phyloP scores from a whole-genome alignment of 192 early-diverging fungal species.

The Backusella morwellensis region DNA sequence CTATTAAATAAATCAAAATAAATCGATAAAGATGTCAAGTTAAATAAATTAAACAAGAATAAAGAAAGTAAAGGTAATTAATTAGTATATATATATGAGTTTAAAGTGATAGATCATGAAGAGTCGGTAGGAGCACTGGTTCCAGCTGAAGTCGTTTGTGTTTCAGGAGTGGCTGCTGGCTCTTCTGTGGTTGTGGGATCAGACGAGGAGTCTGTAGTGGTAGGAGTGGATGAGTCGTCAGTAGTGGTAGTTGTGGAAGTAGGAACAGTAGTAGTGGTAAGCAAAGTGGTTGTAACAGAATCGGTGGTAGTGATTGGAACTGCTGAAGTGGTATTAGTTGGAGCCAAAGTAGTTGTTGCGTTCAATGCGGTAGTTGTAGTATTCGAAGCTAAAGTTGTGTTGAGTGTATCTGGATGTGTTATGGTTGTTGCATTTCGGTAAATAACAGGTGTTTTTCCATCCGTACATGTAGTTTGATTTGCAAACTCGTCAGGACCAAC shows the following conservation, averaged over 20 bases:
- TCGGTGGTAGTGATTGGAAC: not conserved
- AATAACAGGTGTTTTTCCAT: not conserved
- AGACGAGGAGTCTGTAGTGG: not conserved
- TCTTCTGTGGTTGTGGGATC: not conserved
- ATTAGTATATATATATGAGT: not conserved
- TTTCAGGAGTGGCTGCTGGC: not conserved
- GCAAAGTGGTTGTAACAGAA: not conserved
- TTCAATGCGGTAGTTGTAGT: not conserved
- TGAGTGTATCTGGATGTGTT: not conserved
- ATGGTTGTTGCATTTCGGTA: not conserved
- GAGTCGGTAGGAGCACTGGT: not conserved
- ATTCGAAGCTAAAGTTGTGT: not conserved
- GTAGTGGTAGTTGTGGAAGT: not conserved
- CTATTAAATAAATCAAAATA: too few relatives aligned
- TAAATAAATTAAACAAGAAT: too few relatives aligned
- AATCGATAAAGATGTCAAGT: too few relatives aligned
- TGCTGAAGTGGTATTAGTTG: not conserved
- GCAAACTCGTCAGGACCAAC: not conserved
- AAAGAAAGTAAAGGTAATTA: not conserved
- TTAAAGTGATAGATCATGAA: not conserved
- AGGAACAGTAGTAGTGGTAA: not conserved
- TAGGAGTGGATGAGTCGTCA: not conserved
- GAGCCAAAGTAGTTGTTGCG: not conserved
- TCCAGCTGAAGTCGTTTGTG: not conserved
- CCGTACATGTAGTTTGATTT: not conserved